phyloP scores from a whole-genome alignment of 768 basidiomycete species.

The Hygrocybe punicea region DNA sequence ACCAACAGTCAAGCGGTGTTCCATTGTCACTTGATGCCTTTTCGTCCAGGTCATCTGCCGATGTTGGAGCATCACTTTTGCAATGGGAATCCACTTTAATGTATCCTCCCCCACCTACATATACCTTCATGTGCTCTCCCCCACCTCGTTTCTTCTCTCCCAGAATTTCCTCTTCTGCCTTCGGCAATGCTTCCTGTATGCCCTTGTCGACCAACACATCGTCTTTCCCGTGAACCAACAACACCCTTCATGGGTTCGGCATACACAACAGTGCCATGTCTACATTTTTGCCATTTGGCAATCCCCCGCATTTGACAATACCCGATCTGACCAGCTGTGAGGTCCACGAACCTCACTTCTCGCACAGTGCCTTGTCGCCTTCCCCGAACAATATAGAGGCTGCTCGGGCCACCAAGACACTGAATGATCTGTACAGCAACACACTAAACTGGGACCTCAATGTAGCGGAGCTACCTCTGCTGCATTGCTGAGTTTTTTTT shows the following conservation, averaged over 20 bases:
- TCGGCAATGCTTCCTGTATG: conserved; percentile 25
- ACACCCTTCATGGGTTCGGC: conserved; percentile 22
- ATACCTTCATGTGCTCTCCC: conserved; percentile 40
- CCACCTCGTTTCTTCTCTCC: conserved; percentile 46
- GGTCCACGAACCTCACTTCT: conserved; percentile 25
- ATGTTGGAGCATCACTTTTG: conserved; percentile 18
- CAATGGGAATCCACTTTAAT: conserved; percentile 19
- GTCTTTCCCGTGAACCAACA: conserved; percentile 35
- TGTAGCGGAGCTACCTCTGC: too few relatives aligned
- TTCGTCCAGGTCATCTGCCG: conserved; percentile 13
- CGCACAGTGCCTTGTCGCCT: conserved; percentile 34
- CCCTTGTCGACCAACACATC: conserved; percentile 33
- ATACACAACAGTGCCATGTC: conserved; percentile 21
- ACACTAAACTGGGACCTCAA: too few relatives aligned
- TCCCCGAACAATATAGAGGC: conserved; percentile 44
- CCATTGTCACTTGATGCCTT: conserved; percentile 13
- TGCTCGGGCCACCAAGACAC: too few relatives aligned
- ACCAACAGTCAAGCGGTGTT: conserved; percentile 11
- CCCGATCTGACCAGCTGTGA: conserved; percentile 34
- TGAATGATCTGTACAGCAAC: too few relatives aligned
- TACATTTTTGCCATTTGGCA: conserved; percentile 39
- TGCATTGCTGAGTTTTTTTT: too few relatives aligned
- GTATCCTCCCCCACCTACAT: conserved; percentile 22
- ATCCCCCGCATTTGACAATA: conserved; percentile 34
- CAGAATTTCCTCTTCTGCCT: conserved; percentile 33